Percentiles rank a stretch among this genome's conserved stretches.
Evolutionary conservation across 176 grass and related monocot species (phyloP).

Genomic region (barley (Hordeum vulgare)): DNA sequence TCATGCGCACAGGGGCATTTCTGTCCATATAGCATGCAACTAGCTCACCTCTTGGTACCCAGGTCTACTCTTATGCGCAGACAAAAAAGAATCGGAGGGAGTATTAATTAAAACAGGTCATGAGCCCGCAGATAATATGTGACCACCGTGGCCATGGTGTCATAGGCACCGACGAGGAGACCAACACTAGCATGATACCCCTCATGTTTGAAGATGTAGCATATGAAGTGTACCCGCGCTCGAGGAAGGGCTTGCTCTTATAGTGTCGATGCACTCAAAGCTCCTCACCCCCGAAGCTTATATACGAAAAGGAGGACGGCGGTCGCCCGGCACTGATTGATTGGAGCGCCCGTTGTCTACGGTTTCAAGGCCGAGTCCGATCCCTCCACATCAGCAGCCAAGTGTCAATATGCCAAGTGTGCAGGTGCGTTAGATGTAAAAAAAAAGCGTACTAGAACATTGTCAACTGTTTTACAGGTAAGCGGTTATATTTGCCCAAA

Average conservation of each 20-base stretch:
- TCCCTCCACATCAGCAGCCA: neutral
- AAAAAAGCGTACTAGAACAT: neutral
- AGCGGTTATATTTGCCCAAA: neutral
- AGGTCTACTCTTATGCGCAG: no score
- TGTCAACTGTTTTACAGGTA: neutral
- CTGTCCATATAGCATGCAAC: no score
- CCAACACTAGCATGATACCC: no score
- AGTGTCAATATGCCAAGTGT: neutral
- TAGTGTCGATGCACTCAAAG: neutral
- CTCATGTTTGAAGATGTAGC: neutral
- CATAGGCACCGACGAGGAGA: no score
- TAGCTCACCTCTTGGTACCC: no score
- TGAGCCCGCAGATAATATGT: fast-evolving
- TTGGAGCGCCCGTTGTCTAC: neutral
- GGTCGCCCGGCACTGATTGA: neutral
- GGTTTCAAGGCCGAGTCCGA: no score
- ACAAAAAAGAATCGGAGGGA: no score
- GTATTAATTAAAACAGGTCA: no score
- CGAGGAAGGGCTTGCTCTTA: neutral
- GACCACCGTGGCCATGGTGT: no score
- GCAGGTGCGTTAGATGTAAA: neutral
- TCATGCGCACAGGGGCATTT: no score
- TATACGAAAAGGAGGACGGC: neutral
- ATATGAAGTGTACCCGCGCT: neutral
- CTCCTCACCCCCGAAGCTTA: neutral